phyloP scores from a whole-genome alignment of 441 rosid species.

The Populus hybrid region DNA sequence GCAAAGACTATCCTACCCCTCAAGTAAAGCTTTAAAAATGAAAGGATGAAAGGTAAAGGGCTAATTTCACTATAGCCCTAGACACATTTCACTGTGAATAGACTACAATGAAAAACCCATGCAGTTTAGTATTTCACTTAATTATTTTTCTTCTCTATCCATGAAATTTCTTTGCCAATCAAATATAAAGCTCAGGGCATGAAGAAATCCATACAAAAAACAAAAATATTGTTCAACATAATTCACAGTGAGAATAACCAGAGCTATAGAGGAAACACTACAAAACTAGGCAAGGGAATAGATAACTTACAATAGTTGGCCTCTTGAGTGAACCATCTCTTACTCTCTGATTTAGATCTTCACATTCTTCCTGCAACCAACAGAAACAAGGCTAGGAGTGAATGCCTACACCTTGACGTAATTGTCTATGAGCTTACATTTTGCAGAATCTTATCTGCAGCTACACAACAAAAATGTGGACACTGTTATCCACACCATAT shows the following conservation, averaged over 20 bases:
- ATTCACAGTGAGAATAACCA: neutral
- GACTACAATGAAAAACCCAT: too few species aligned
- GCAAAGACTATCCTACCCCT: too few species aligned
- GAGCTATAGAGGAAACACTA: neutral
- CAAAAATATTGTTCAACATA: neutral
- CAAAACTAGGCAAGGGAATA: neutral
- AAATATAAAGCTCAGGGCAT: neutral
- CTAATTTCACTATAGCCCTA: too few species aligned
- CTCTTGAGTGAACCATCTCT: constrained; percentile 35
- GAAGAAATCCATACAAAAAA: neutral
- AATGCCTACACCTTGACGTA: neutral
- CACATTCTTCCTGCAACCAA: constrained; percentile 55
- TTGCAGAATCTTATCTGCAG: neutral
- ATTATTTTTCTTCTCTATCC: neutral
- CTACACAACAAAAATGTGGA: neutral
- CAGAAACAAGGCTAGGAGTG: constrained; percentile 18
- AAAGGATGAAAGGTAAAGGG: too few species aligned
- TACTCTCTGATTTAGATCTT: constrained; percentile 41
- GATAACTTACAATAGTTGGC: constrained; percentile 47
- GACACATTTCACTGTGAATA: too few species aligned
- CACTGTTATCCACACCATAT: neutral
- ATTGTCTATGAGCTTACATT: neutral
- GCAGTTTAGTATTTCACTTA: too few species aligned
- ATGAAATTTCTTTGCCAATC: neutral
- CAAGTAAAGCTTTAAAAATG: too few species aligned